Conservation (phyloP, 176 grass and related monocot species). For the Aegilops speltoides region DNA sequence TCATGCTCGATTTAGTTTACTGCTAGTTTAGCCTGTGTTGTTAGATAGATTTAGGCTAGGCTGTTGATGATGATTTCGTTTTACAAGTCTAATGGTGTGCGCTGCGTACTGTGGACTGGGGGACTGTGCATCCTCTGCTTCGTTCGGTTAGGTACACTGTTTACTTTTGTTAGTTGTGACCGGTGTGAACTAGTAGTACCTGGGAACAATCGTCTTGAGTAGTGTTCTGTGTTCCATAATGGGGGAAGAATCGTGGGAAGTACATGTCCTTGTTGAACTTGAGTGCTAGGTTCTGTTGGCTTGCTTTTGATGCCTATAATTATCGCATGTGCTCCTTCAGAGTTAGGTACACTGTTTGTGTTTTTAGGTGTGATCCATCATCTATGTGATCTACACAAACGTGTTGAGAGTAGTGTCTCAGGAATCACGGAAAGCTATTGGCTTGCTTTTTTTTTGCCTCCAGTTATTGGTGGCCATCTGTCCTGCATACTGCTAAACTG, state of each 20-base stretch:
- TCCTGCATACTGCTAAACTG: neutral
- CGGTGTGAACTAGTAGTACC: neutral
- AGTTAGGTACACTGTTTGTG: neutral
- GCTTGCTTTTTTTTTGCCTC: neutral
- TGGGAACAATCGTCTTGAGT: neutral
- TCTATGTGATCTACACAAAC: neutral
- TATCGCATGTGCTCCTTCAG: neutral
- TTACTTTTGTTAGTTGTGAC: neutral
- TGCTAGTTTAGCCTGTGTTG: too few relatives aligned
- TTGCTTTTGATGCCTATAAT: neutral
- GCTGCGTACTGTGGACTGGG: neutral
- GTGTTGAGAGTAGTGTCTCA: neutral
- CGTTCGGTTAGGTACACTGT: neutral
- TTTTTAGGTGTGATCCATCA: neutral
- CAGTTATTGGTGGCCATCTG: neutral
- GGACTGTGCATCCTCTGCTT: neutral
- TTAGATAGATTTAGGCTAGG: neutral
- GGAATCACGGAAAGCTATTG: neutral
- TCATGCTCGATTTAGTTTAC: neutral
- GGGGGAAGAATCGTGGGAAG: neutral
- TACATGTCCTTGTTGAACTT: neutral
- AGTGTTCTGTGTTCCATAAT: neutral
- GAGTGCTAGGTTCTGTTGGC: neutral
- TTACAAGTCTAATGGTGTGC: neutral
- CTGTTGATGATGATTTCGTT: neutral